Evolutionary conservation across 2,329 filamentous ascomycete genomes (phyloP), one percentile per base, ranked within the genome.

Genomic region (Claviceps maximensis): DNA sequence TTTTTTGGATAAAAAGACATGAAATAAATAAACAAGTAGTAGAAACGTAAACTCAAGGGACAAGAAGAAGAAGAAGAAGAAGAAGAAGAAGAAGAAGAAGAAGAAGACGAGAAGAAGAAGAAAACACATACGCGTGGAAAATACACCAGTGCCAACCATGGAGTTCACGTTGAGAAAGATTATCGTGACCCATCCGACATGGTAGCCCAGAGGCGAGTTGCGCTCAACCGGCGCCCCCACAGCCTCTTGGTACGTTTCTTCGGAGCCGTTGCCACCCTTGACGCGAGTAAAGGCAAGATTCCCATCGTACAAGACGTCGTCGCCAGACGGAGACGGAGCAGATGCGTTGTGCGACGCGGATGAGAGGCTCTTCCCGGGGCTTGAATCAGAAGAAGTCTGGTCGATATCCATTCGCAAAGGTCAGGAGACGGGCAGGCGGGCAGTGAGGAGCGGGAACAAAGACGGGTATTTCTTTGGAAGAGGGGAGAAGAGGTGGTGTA

Each of bases 121-220:
- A 46, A 23, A 25, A 10, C 6, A 46, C 78, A 59, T 60, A 82
- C 79, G 81, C 0, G 81, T 84, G 0, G 80, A 83, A 54, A 79
- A 82, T n/a, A 82, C 74, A 47, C 79, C 79, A 0, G 78, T 83
- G 1, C 80, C 80, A 47, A 84, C 69, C 79, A 84, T 83, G 64
- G 76, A 74, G 54, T 76, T 78, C 42, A 84, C 63, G 55, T 83
- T 84, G 51, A 84, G 62, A 41, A 81, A 81, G 33, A 83, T 67
- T 25, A 81, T 75, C 0, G 79, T 79, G 4, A 77, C 56, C 53
- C 71, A 74, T 9, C 74, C 74, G 17, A 83, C 79, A 12, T 75
- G 67, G 56, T 82, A 82, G 0, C 80, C 82, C 2, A 84, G 65
- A 0, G 82, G 80, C 1, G 78, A 83, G 2, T 71, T 59, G 1